Evolutionary conservation across 2,329 filamentous ascomycete species (phyloP).

Genomic region (Ophiostoma australiae): DNA sequence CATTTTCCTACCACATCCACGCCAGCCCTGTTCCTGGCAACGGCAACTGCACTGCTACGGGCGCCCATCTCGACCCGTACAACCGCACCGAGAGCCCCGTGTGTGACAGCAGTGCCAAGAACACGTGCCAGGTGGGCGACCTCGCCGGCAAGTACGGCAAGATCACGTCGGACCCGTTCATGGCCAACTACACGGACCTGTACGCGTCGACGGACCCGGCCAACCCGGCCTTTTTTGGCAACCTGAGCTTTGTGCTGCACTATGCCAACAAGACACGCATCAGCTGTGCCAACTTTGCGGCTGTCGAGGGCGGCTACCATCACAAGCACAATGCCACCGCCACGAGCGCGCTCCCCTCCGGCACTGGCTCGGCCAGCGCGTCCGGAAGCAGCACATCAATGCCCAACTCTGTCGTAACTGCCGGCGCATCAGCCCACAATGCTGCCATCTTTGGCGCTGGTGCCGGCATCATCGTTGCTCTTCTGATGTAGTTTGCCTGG

Average conservation of each 20-base stretch:
- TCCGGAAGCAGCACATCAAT: neutral
- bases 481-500: conserved; percentile 12
- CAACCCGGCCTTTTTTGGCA: conserved; percentile 56
- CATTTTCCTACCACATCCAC: conserved; percentile 64
- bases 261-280: conserved; percentile 60
- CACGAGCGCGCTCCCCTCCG: conserved; percentile 10
- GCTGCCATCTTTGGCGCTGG: conserved; percentile 15
- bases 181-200: conserved; percentile 49
- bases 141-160: conserved; percentile 68
- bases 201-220: conserved; percentile 53
- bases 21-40: conserved; percentile 55
- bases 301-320: conserved; percentile 18
- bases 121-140: conserved; percentile 72
- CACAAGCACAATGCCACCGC: conserved; percentile 23
- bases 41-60: conserved; percentile 67
- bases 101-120: conserved; percentile 54
- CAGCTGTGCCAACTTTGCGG: conserved; percentile 58
- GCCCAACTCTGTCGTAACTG: neutral
- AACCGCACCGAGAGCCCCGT: conserved; percentile 55
- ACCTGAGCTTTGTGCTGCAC: conserved; percentile 61
- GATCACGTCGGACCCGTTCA: conserved; percentile 49
- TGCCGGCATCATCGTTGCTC: conserved; percentile 5
- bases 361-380: neutral
- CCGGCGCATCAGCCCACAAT: conserved; percentile 11
- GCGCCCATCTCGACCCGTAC: conserved; percentile 67